phyloP scores from a whole-genome alignment of 139 green algal genomes.

The Micractinium conductrix region DNA sequence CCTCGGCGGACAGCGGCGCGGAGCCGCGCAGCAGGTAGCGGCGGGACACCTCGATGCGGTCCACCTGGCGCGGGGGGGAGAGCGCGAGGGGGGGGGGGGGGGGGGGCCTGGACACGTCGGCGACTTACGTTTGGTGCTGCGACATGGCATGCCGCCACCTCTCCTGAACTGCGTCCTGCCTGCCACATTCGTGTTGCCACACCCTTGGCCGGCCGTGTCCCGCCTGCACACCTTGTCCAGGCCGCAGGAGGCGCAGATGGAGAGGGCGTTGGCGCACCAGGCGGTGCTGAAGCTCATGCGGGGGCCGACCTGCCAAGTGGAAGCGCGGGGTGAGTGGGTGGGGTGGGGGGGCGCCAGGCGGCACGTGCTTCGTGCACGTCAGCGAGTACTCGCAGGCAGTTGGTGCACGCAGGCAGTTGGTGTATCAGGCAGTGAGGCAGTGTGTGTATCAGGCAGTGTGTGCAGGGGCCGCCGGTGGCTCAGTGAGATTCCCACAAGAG shows the following conservation, averaged over 20 bases:
- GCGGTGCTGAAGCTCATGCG: slow-evolving; percentile 95
- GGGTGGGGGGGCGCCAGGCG: neutral
- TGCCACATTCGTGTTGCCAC: neutral
- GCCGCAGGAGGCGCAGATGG: slow-evolving; percentile 91
- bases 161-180: neutral
- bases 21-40: slow-evolving; percentile 75
- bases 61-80: slow-evolving; percentile 51
- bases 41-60: slow-evolving; percentile 81
- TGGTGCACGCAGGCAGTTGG: too few relatives aligned
- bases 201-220: neutral
- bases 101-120: too few relatives aligned
- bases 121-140: neutral
- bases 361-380: too few relatives aligned
- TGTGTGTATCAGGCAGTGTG: too few relatives aligned
- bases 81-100: slow-evolving; percentile 26
- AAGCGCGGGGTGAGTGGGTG: neutral
- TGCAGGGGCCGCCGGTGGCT: too few relatives aligned
- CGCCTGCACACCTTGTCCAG: slow-evolving; percentile 85
- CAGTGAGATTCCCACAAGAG: slow-evolving; percentile 33
- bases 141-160: neutral
- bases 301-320: slow-evolving; percentile 87
- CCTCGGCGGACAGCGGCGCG: slow-evolving; percentile 38
- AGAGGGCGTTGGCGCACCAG: slow-evolving; percentile 97
- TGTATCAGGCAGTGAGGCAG: too few relatives aligned
- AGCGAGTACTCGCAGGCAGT: too few relatives aligned